Evolutionary conservation across 108 stramenopile genomes (phyloP).

Genomic region (Conticribra weissflogii): DNA sequence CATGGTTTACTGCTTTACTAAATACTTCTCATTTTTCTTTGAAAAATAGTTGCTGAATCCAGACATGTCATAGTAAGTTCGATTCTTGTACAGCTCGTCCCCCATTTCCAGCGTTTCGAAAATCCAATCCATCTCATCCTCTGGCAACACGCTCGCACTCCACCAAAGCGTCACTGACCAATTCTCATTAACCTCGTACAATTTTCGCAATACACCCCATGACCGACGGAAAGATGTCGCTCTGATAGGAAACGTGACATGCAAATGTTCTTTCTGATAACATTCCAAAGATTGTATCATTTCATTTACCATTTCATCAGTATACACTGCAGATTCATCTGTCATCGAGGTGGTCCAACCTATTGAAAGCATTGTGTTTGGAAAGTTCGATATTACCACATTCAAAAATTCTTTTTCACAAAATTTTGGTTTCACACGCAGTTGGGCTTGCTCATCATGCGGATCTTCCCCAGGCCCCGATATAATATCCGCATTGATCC

Average conservation of each 20-base stretch:
- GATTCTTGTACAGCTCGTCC: slow-evolving; percentile 3
- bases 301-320: slow-evolving; percentile 21
- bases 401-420: slow-evolving; percentile 18
- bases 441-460: background rate
- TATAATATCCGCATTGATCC: slow-evolving; percentile 36
- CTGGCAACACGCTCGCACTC: slow-evolving; percentile 6
- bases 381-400: slow-evolving; percentile 2
- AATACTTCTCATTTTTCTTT: no score
- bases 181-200: slow-evolving; percentile 4
- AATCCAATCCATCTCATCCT: slow-evolving; percentile 25
- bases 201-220: slow-evolving; percentile 21
- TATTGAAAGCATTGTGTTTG: slow-evolving; percentile 23
- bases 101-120: slow-evolving; percentile 20
- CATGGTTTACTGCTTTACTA: no score
- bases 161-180: slow-evolving; percentile 37
- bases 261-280: slow-evolving; percentile 1
- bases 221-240: slow-evolving; percentile 16
- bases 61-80: slow-evolving; percentile 29
- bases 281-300: slow-evolving; percentile 11
- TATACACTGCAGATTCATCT: slow-evolving; percentile 22
- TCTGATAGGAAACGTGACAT: slow-evolving; percentile 27
- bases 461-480: slow-evolving; percentile 32
- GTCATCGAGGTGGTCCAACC: slow-evolving; percentile 32
- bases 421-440: slow-evolving; percentile 23
- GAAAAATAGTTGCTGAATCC: slow-evolving; percentile 5